Conservation (phyloP, 2,329 filamentous ascomycete genomes). For the Hypomyces perniciosus region DNA sequence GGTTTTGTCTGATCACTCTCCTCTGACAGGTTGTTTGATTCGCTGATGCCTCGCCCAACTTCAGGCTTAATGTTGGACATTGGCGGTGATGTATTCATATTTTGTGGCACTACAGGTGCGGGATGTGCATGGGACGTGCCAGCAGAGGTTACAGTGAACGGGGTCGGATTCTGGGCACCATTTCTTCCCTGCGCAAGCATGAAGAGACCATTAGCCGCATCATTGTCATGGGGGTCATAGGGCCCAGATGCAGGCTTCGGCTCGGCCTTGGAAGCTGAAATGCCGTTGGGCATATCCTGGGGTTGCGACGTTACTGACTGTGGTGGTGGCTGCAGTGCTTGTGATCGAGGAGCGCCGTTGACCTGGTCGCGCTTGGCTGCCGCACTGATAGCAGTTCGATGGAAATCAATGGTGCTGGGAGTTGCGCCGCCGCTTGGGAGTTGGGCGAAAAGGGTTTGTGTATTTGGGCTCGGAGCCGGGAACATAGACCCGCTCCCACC, state of each 20-base stretch:
- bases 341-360: constrained; percentile 23
- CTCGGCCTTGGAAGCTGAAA: constrained; percentile 39
- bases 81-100: constrained; percentile 43
- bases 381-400: constrained; percentile 82
- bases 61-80: constrained; percentile 43
- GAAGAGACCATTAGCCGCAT: constrained; percentile 89
- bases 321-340: constrained; percentile 20
- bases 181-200: constrained; percentile 72
- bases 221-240: constrained; percentile 86
- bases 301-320: constrained; percentile 45
- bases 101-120: constrained; percentile 29
- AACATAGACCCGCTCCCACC: constrained; percentile 98
- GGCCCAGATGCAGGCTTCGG: constrained; percentile 52
- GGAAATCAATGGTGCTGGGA: constrained; percentile 87
- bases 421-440: constrained; percentile 78
- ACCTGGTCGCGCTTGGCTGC: constrained; percentile 56
- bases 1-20: constrained; percentile 64
- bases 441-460: constrained; percentile 74
- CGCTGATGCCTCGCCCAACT: constrained; percentile 55
- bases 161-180: constrained; percentile 43
- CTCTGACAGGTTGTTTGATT: constrained; percentile 66
- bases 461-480: constrained; percentile 81
- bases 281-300: constrained; percentile 42
- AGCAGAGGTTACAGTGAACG: constrained; percentile 40
- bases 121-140: constrained; percentile 46